phyloP scores from a whole-genome alignment of 768 basidiomycete species.

The Boletus subcaerulescens region DNA sequence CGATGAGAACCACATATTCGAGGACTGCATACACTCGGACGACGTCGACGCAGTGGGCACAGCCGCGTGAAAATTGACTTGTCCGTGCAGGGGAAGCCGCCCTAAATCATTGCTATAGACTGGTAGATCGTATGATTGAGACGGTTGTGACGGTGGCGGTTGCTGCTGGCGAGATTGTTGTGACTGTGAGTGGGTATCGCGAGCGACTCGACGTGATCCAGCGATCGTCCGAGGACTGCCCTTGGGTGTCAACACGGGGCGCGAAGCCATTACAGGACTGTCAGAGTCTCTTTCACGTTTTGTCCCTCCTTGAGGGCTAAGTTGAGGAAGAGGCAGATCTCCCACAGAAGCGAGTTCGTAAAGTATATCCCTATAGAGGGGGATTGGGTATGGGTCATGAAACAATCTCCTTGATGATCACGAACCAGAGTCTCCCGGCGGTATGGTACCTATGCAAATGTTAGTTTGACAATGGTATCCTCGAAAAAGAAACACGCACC shows the following conservation, averaged over 20 bases:
- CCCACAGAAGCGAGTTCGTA: constrained; percentile 72
- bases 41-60: not conserved
- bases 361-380: constrained; percentile 56
- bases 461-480: not conserved
- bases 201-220: constrained; percentile 35
- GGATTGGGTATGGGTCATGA: not conserved
- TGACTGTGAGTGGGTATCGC: constrained; percentile 15
- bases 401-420: not conserved
- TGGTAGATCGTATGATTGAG: constrained; percentile 40
- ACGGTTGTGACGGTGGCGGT: constrained; percentile 6
- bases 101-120: constrained; percentile 59
- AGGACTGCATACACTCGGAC: not conserved
- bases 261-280: constrained; percentile 32
- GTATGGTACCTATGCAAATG: constrained; percentile 41
- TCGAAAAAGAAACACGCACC: constrained; percentile 24
- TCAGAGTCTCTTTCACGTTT: constrained; percentile 68
- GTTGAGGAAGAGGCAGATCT: constrained; percentile 62
- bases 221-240: constrained; percentile 30
- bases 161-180: constrained; percentile 12
- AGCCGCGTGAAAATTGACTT: constrained; percentile 12
- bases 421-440: constrained; percentile 49
- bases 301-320: constrained; percentile 46
- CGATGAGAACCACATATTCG: constrained; percentile 22
- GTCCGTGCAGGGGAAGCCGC: constrained; percentile 45
- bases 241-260: not conserved